phyloP scores from a whole-genome alignment of 192 early-diverging fungal genomes.

The Coemansia sp. region DNA sequence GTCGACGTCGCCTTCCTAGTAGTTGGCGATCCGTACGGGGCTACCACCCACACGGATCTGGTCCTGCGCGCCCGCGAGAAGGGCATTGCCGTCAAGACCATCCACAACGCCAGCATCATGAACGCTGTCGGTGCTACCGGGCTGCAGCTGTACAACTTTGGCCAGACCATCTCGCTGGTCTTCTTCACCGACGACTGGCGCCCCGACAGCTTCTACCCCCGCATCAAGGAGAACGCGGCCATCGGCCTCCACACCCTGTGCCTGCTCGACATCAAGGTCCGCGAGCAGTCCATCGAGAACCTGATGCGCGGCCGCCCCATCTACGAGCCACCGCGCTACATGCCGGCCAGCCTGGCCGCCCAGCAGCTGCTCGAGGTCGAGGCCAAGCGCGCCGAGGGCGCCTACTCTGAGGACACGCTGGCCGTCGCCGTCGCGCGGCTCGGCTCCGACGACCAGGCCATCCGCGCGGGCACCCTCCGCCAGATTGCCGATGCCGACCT shows the following conservation, averaged over 20 bases:
- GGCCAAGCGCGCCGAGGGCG: slow-evolving; percentile 66
- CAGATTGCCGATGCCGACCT: slow-evolving; percentile 85
- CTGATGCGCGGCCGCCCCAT: slow-evolving; percentile 87
- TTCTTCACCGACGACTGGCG: slow-evolving; percentile 97
- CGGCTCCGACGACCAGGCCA: slow-evolving; percentile 74
- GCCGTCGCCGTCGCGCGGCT: slow-evolving; percentile 90
- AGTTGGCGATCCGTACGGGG: slow-evolving; percentile 95
- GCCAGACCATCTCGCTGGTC: slow-evolving; percentile 96
- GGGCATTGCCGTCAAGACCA: slow-evolving; percentile 75
- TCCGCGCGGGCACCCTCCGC: slow-evolving; percentile 79
- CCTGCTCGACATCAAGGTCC: slow-evolving; percentile 97
- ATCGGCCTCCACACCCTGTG: slow-evolving; percentile 92
- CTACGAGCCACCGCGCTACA: slow-evolving; percentile 96
- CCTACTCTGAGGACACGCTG: slow-evolving; percentile 71
- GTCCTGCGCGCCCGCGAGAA: slow-evolving; percentile 89
- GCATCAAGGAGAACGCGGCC: slow-evolving; percentile 77
- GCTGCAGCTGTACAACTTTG: slow-evolving; percentile 96
- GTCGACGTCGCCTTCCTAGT: slow-evolving; percentile 93
- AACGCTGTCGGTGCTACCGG: slow-evolving; percentile 95
- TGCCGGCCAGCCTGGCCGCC: slow-evolving; percentile 92
- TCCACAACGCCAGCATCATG: slow-evolving; percentile 99
- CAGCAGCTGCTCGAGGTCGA: slow-evolving; percentile 92
- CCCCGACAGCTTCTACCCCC: slow-evolving; percentile 94
- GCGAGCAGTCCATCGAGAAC: slow-evolving; percentile 95
- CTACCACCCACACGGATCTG: slow-evolving; percentile 96